A percentile compares a stretch with the other conserved stretches of the same genome.
These are phyloP conservation scores for Carpinus viminea DNA, from an alignment of 306 rosid species.

Conservation along the genomic window DNA sequence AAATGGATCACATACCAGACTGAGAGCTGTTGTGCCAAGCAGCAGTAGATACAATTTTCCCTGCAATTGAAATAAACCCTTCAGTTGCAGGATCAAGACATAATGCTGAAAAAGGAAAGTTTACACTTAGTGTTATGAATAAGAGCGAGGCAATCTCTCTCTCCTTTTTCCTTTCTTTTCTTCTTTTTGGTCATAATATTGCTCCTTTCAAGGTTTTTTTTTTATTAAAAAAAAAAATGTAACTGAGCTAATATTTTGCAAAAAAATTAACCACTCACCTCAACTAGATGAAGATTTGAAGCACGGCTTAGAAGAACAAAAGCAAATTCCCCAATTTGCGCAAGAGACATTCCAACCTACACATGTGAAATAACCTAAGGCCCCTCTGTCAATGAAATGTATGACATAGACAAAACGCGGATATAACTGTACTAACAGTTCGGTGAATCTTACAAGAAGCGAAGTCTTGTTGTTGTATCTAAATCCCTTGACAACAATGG, in stretches of 20 bases:
- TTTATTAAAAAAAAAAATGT: no score
- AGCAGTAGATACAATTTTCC: slow-evolving; percentile 88
- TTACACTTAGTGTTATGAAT: no score
- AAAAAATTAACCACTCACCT: slow-evolving; percentile 54
- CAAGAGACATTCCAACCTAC: slow-evolving; percentile 97
- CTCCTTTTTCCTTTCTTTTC: no score
- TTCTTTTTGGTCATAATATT: no score
- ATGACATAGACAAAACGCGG: slow-evolving; percentile 33
- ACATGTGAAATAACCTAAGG: slow-evolving; percentile 59
- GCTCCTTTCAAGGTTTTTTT: no score
- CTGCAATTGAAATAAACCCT: slow-evolving; percentile 44
- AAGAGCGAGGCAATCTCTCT: no score
- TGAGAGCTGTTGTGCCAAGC: slow-evolving; percentile 95
- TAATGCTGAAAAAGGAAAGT: no score
- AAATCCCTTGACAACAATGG: slow-evolving; percentile 88
- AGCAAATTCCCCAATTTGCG: slow-evolving; percentile 97
- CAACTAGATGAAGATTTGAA: slow-evolving; percentile 94
- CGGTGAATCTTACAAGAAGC: slow-evolving; percentile 71
- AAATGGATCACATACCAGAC: slow-evolving; percentile 64
- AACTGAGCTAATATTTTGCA: neutral
- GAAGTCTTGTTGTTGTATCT: slow-evolving; percentile 89
- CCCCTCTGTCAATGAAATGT: slow-evolving; percentile 48
- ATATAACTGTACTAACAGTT: slow-evolving; percentile 26
- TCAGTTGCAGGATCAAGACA: no score
- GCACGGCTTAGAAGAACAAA: slow-evolving; percentile 99